Base-by-base conservation (phyloP, 148 eudicot species). In the Suaeda aralocaspica region DNA sequence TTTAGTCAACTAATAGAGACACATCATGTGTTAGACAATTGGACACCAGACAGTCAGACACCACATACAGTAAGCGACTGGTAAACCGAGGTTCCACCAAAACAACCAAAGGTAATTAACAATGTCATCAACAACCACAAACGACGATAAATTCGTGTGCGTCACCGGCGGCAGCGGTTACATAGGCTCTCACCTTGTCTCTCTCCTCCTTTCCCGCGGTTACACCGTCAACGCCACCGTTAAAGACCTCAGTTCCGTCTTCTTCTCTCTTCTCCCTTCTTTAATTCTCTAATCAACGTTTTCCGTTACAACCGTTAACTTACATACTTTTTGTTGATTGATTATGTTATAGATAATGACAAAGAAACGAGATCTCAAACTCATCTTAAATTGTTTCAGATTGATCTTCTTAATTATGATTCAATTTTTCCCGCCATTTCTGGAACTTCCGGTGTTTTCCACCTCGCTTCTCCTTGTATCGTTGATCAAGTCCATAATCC, bases 211-310 rank as follows among this genome's bases (percentile, higher is more conserved):
- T 31, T 59, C 72, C 45, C 92, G 96, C 22, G 92, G 95, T 74
- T 93, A 93, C 89, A 84, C 92, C 45, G 98, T 93, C 21, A 87
- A 90, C 72, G 96, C 96, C 86, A 93, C 96, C 67, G 87, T 93
- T 74, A 66, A 83, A 67, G 70, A 83, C 53, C 86, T 90, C 87
- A 72, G 95, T 84, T 59, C 3, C 57, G 25, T 36, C 5, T 12
- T 49, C 5, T 6, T 18, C 64, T 61, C 70, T 34, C 66, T 50
- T 77, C 18, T 13, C 52, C 59, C n/a, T n/a, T 25, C 25, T 29
- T 33, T 39, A 33, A 33, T n/a, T n/a, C n/a, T 16, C 30, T 21
- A n/a, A 39, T 7, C 22, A 12, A 3, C 8, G 59, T 1, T 4
- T 4, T 14, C 5, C 11, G 21, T n/a, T n/a, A n/a, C 1, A 6